Base-by-base conservation (phyloP, 306 rosid genomes). In the Acacia crassicarpa region DNA sequence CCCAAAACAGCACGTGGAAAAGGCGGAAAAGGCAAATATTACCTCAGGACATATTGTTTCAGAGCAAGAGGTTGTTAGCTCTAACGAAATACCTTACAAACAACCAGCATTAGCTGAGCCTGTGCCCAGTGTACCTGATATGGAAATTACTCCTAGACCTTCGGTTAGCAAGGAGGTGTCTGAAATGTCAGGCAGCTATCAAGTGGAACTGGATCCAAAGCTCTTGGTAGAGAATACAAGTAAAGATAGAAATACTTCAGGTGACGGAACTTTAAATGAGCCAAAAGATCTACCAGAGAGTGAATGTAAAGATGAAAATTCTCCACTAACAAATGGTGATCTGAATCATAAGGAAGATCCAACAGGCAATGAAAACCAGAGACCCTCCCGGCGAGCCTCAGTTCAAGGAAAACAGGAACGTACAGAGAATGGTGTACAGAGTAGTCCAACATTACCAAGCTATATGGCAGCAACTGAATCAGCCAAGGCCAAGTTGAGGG, bases 381-480 rank as follows among this genome's bases (percentile, higher is more conserved):
- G 94, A 86, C 89, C 94, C 27, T 79, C 85, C 86, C 80, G 87
- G 74, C 94, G 92, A 76, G 54, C 87, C 68, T 89, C 89, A 53
- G 70, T 68, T 86, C 90, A 88, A 43, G 88, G 89, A 58, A 93
- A 95, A 88, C 97, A 88, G 86, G 98, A 93, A 74, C 89, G 86
- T 38, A 75, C 88, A 8, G 99, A 95, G 82, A 93, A 93, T 72
- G 98, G 89, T 73, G 35, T 72, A 59, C 97, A 92, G 85, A 88
- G 72, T 81, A 89, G 93, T 89, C 97, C 97, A 69, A 85, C 88
- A 22, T 13, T 96, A 76, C 99, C 97, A 10, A 96, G 99, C 85
- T 96, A 96, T 84, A 96, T 96, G 99, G 94, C 94, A 65, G 99
- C 97, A 80, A 96, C 99, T 82, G 92, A 89, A 90, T 96, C 99